Evolutionary conservation across 192 early-diverging fungal genomes (phyloP).

Genomic region (Cladochytrium replicatum): DNA sequence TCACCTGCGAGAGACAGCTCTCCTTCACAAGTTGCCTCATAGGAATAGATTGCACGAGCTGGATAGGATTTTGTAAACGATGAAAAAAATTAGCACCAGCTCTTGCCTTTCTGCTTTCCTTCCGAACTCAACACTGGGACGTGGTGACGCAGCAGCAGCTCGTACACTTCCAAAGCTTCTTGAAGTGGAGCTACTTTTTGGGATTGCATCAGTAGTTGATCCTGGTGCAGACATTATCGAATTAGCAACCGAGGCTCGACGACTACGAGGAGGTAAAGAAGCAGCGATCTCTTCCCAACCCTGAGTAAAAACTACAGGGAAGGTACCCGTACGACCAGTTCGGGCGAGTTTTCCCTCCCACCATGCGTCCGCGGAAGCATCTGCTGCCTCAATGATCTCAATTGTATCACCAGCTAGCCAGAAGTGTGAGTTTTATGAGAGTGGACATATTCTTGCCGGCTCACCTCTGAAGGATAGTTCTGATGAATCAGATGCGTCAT

Average conservation of each 20-base stretch:
- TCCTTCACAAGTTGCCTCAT: conserved; percentile 74
- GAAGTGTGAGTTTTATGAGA: not conserved
- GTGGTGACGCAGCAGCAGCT: no score
- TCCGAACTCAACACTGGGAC: no score
- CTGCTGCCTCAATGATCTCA: conserved; percentile 16
- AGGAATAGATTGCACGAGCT: conserved; percentile 61
- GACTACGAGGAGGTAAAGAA: not conserved
- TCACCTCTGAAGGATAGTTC: conserved; percentile 25
- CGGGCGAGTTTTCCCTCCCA: conserved; percentile 25
- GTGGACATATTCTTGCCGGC: not conserved
- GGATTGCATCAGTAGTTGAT: no score
- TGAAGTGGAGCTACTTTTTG: no score
- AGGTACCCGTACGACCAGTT: conserved; percentile 20
- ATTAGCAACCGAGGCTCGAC: not conserved
- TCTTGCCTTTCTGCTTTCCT: no score
- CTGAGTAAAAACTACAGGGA: conserved; percentile 28
- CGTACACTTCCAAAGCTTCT: no score
- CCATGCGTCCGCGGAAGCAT: conserved; percentile 27
- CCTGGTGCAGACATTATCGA: no score
- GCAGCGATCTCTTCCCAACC: conserved; percentile 27
- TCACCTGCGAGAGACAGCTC: conserved; percentile 79
- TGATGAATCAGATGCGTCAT: conserved; percentile 19
- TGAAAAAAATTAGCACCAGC: no score
- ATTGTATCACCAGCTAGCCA: conserved; percentile 27
- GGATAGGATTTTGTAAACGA: no score